These are phyloP conservation scores for Setomelanomma holmii DNA, from an alignment of 2,329 filamentous ascomycete species.

Conservation along the genomic window DNA sequence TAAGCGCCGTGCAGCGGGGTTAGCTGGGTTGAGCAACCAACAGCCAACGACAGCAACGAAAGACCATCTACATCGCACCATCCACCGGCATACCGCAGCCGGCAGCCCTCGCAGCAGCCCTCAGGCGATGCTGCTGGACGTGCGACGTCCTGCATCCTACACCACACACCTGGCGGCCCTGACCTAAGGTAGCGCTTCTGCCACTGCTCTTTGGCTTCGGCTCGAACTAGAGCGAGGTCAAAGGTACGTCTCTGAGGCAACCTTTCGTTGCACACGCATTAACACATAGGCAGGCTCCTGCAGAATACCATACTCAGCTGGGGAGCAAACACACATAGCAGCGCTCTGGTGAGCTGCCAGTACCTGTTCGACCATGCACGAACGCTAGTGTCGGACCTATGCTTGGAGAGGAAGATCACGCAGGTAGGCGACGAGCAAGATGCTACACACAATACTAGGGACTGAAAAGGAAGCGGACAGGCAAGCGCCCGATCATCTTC, in stretches of 20 bases:
- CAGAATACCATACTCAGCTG: neutral
- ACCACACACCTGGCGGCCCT: neutral
- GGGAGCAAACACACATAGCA: slow-evolving; percentile 1
- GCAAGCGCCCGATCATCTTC: slow-evolving; percentile 35
- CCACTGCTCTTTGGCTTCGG: neutral
- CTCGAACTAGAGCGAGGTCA: neutral
- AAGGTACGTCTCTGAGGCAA: neutral
- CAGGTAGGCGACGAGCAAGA: slow-evolving; percentile 19
- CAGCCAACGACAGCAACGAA: neutral
- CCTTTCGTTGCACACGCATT: neutral
- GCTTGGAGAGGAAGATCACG: slow-evolving; percentile 30
- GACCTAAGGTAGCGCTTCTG: neutral
- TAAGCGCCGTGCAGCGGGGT: neutral
- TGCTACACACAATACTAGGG: slow-evolving; percentile 11
- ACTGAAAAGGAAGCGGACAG: slow-evolving; percentile 28
- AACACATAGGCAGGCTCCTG: neutral
- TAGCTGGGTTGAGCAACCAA: neutral
- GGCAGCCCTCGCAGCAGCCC: neutral
- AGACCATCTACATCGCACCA: too few relatives aligned
- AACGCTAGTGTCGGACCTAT: slow-evolving; percentile 45
- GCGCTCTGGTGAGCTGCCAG: slow-evolving; percentile 29
- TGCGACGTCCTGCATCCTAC: neutral
- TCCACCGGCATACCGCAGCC: neutral
- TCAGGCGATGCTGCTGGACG: neutral
- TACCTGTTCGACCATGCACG: slow-evolving; percentile 46